phyloP scores from a whole-genome alignment of 73 alveolate species.

The Diophrys appendiculata region DNA sequence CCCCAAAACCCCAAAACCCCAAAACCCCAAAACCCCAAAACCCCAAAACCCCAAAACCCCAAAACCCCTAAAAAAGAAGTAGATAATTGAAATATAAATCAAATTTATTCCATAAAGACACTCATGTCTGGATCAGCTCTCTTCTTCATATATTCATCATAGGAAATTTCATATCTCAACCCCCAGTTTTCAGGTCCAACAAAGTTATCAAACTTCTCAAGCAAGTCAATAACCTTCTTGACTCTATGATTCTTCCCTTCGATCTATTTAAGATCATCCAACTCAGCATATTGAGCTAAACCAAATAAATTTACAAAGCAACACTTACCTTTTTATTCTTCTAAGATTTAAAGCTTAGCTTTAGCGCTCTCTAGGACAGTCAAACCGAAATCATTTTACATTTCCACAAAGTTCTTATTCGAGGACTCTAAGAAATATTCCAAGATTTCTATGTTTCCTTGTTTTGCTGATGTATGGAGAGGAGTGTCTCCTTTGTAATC shows the following conservation, averaged over 20 bases:
- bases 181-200: constrained; percentile 19
- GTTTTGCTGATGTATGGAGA: constrained; percentile 50
- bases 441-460: constrained; percentile 34
- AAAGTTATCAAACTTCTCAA: constrained; percentile 5
- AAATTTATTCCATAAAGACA: constrained; percentile 36
- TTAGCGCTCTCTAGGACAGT: constrained; percentile 28
- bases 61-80: too few relatives aligned
- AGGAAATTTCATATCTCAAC: constrained; percentile 22
- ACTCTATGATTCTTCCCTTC: constrained; percentile 4
- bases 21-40: too few relatives aligned
- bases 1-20: too few relatives aligned
- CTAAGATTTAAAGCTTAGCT: constrained; percentile 28
- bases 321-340: constrained; percentile 14
- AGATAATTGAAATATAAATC: too few relatives aligned
- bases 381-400: constrained; percentile 51
- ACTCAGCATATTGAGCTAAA: constrained; percentile 10
- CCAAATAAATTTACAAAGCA: background rate
- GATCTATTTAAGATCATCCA: background rate
- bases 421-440: constrained; percentile 25
- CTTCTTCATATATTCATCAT: constrained; percentile 10
- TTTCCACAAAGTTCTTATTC: constrained; percentile 29
- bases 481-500: constrained; percentile 69
- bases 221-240: background rate
- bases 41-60: too few relatives aligned
- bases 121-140: constrained; percentile 34